Percentiles rank a stretch among this genome's conserved stretches.
Evolutionary conservation across 306 rosid genomes (phyloP).

Genomic region (Potentilla sterilis): DNA sequence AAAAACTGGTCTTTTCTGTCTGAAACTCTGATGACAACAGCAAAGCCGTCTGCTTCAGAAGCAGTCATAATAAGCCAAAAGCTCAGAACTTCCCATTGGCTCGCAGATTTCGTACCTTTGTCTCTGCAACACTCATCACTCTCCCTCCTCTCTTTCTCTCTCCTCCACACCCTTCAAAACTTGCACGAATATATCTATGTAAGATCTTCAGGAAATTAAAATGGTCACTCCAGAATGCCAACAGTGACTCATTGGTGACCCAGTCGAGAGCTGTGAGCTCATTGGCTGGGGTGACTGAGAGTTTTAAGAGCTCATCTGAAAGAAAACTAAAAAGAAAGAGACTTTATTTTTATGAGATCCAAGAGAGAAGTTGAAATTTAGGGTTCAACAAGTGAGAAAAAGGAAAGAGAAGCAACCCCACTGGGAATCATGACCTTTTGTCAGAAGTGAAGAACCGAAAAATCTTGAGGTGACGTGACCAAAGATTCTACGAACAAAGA

Average conservation of each 20-base stretch:
- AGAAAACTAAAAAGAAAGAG: constrained; percentile 21
- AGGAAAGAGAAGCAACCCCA: constrained; percentile 25
- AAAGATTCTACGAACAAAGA: constrained; percentile 58
- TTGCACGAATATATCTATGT: constrained; percentile 50
- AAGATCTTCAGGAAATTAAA: constrained; percentile 52
- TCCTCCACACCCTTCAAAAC: constrained; percentile 15
- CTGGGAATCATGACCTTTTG: constrained; percentile 62
- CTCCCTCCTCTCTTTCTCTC: constrained; percentile 16
- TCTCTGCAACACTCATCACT: constrained; percentile 25
- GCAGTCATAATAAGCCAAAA: constrained; percentile 50
- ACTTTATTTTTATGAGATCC: constrained; percentile 23
- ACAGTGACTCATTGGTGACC: constrained; percentile 37
- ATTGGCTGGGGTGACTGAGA: not conserved
- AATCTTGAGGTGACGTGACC: constrained; percentile 75
- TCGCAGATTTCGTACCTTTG: constrained; percentile 45
- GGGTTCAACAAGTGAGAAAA: constrained; percentile 43
- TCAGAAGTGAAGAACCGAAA: constrained; percentile 71
- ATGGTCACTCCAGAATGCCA: constrained; percentile 33
- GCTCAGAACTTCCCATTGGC: constrained; percentile 65
- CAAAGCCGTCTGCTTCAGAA: constrained; percentile 64
- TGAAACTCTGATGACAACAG: constrained; percentile 43
- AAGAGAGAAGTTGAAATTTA: constrained; percentile 25
- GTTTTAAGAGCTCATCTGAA: not conserved
- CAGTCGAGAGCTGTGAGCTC: constrained; percentile 16
- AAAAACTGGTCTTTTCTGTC: constrained; percentile 36